Percentiles rank a stretch among this genome's conserved stretches.
Conservation (phyloP, 768 basidiomycete species). For the Chalciporus piperatus region DNA sequence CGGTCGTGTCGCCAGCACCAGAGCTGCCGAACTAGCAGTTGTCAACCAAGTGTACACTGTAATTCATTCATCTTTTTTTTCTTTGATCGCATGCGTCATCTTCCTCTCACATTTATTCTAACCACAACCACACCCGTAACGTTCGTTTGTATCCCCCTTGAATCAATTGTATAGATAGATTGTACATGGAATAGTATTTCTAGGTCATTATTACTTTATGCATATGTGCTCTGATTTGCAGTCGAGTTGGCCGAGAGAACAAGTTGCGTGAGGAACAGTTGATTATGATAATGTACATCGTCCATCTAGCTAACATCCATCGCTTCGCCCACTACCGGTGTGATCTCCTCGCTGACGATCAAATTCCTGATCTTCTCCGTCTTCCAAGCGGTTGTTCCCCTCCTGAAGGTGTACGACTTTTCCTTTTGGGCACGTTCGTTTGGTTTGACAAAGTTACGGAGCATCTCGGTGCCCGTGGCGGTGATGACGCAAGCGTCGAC, state of each 20-base stretch:
- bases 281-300: slow-evolving; percentile 6
- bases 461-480: slow-evolving; percentile 80
- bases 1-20: slow-evolving; percentile 53
- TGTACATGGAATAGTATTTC: slow-evolving; percentile 17
- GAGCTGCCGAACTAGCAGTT: slow-evolving; percentile 19
- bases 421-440: slow-evolving; percentile 83
- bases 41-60: not conserved
- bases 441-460: slow-evolving; percentile 91
- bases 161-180: slow-evolving; percentile 25
- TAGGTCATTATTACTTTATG: slow-evolving; percentile 11
- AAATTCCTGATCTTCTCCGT: slow-evolving; percentile 72
- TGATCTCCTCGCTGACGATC: slow-evolving; percentile 70
- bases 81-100: not conserved
- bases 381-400: slow-evolving; percentile 89
- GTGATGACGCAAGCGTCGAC: slow-evolving; percentile 97
- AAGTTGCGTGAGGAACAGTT: not conserved
- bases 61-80: not conserved
- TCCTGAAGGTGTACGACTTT: slow-evolving; percentile 63
- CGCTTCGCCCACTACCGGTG: slow-evolving; percentile 55
- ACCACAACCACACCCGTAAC: slow-evolving; percentile 9
- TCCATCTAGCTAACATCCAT: slow-evolving; percentile 73
- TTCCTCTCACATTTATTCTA: not conserved
- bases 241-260: not conserved
- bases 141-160: slow-evolving; percentile 17
- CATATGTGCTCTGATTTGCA: not conserved